Evolutionary conservation across 768 basidiomycete species (phyloP).

Genomic region (Boletus coccyginus): DNA sequence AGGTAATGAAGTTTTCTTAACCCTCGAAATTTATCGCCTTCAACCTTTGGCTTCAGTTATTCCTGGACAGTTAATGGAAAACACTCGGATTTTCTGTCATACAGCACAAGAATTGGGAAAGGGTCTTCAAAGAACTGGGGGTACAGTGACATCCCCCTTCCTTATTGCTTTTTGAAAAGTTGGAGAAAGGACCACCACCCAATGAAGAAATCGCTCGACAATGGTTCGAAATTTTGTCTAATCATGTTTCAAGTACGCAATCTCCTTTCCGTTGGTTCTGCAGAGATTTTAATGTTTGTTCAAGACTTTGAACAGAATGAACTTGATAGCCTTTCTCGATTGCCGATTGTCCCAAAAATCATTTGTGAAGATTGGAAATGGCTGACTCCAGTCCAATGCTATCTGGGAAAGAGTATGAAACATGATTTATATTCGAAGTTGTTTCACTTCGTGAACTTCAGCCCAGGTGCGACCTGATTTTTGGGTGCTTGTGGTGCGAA

Average conservation of each 20-base stretch:
- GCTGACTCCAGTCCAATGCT: constrained; percentile 62
- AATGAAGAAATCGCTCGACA: constrained; percentile 49
- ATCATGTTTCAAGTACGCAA: constrained; percentile 51
- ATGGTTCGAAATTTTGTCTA: constrained; percentile 65
- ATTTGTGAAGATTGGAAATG: constrained; percentile 18
- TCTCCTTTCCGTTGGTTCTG: neutral
- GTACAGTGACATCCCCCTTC: constrained; percentile 68
- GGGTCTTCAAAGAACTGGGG: constrained; percentile 58
- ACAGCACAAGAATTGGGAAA: constrained; percentile 42
- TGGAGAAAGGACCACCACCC: constrained; percentile 54
- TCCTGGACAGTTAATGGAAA: constrained; percentile 33
- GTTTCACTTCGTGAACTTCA: constrained; percentile 87
- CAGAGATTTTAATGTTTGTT: neutral
- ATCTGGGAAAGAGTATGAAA: constrained; percentile 59
- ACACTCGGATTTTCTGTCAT: constrained; percentile 71
- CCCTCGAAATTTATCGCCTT: constrained; percentile 32
- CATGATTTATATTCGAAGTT: constrained; percentile 42
- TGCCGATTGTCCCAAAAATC: constrained; percentile 47
- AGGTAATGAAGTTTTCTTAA: constrained; percentile 7
- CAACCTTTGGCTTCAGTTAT: neutral
- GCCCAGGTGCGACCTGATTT: constrained; percentile 73
- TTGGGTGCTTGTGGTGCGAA: constrained; percentile 83
- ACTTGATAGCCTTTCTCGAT: constrained; percentile 49
- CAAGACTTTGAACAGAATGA: constrained; percentile 56
- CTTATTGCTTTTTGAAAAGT: constrained; percentile 48